These are phyloP conservation scores for Tulasnella calospora DNA, from an alignment of 768 basidiomycete species.

Conservation along the genomic window DNA sequence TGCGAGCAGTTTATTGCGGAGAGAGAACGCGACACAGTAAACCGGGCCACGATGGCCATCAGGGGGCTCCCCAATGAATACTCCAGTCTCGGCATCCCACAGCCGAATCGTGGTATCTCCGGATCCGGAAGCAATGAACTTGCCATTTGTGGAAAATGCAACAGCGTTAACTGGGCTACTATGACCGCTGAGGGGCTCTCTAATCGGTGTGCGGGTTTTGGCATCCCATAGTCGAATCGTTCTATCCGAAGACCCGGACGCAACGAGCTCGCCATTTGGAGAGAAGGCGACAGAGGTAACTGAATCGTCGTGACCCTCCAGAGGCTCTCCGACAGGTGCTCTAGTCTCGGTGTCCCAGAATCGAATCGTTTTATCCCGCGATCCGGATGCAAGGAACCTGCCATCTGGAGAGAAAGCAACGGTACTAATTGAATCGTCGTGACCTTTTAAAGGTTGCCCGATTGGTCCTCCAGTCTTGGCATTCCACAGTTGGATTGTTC, in stretches of 20 bases:
- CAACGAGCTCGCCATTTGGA: not conserved
- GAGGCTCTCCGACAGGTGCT: not conserved
- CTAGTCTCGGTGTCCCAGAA: not conserved
- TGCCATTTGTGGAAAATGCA: not conserved
- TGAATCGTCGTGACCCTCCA: not conserved
- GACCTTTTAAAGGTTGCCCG: not conserved
- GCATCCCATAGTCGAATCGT: not conserved
- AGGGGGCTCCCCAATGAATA: not conserved
- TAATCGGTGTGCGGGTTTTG: not conserved
- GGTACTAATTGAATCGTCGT: not conserved
- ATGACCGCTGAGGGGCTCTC: not conserved
- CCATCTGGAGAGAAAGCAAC: not conserved
- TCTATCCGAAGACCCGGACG: not conserved
- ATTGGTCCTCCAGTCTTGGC: not conserved
- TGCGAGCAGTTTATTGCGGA: not conserved
- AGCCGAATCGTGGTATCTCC: slow-evolving; percentile 43
- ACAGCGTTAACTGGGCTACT: not conserved
- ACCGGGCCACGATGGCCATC: not conserved
- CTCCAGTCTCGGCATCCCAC: slow-evolving; percentile 32
- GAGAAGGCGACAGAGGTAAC: not conserved
- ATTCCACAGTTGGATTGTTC: not conserved
- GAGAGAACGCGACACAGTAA: slow-evolving; percentile 6
- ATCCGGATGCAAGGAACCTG: not conserved
- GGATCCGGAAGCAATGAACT: not conserved
- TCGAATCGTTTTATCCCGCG: not conserved